Evolutionary conservation across 164 flowering plant species (phyloP).

Genomic region (Houttuynia cordata): DNA sequence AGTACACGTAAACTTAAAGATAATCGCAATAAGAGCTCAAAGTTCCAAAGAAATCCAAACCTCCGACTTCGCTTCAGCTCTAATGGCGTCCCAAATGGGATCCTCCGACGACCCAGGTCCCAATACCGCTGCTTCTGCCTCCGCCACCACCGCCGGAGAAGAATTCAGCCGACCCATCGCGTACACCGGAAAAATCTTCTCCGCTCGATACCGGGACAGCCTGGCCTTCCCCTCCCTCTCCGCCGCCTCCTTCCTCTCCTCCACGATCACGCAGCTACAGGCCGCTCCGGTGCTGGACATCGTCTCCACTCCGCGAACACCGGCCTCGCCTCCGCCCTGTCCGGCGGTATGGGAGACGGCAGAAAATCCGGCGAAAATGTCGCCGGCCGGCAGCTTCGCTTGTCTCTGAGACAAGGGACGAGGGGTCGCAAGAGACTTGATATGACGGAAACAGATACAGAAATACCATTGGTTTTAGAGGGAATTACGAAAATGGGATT

Average conservation of each 20-base stretch:
- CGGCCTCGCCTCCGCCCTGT: too few species aligned
- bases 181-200: constrained; percentile 1
- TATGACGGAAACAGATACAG: too few species aligned
- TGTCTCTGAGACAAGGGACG: neutral
- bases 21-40: neutral
- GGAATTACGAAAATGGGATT: neutral
- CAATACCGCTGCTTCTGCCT: neutral
- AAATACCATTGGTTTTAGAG: neutral
- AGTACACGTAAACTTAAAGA: too few species aligned
- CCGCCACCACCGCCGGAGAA: neutral
- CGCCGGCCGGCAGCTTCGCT: neutral
- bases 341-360: too few species aligned
- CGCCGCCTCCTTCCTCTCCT: neutral
- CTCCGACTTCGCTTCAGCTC: constrained; percentile 8
- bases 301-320: neutral
- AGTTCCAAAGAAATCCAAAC: neutral
- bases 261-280: neutral
- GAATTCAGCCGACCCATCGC: constrained; percentile 1
- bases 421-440: neutral
- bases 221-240: neutral
- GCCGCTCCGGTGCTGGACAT: neutral
- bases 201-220: neutral
- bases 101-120: neutral
- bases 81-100: constrained; percentile 8
- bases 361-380: neutral